A percentile compares a stretch with the other conserved stretches of the same genome.
These are phyloP conservation scores for Paecilomyces formosus DNA, from an alignment of 2,329 filamentous ascomycete species.

Conservation along the genomic window DNA sequence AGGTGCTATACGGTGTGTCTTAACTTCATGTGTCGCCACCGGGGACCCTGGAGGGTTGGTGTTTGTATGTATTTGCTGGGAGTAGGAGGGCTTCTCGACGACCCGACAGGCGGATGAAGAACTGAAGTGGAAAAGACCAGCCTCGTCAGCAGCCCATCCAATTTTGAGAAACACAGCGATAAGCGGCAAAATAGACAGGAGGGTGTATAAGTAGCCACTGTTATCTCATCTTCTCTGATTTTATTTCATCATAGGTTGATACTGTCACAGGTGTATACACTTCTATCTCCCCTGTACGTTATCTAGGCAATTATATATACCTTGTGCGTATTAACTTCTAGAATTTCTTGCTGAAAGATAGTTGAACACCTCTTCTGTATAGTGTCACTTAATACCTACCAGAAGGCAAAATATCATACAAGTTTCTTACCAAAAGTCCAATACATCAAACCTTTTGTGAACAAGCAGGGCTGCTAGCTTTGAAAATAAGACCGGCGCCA, in stretches of 20 bases:
- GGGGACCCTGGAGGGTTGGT: neutral
- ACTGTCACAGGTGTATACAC: neutral
- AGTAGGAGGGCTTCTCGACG: neutral
- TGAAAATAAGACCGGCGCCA: neutral
- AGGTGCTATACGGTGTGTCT: neutral
- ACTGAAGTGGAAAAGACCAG: neutral
- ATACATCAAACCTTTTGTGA: neutral
- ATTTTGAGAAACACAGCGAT: neutral
- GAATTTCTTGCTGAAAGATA: neutral
- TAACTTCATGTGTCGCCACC: neutral
- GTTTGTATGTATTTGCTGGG: neutral
- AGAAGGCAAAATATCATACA: neutral
- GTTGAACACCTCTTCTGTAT: neutral
- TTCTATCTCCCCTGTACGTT: neutral
- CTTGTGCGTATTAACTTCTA: neutral
- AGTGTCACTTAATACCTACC: neutral
- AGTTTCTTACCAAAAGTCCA: no score
- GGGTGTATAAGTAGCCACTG: slow-evolving; percentile 5
- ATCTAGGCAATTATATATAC: neutral
- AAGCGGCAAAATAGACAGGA: neutral
- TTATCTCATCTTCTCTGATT: neutral
- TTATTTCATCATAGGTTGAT: neutral
- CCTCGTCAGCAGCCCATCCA: neutral
- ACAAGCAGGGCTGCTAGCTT: neutral
- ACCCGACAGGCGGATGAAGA: neutral